Evolutionary conservation across 2,329 filamentous ascomycete genomes (phyloP), one percentile per base, ranked within the genome.

Genomic region (Chrysoporthe puriensis): DNA sequence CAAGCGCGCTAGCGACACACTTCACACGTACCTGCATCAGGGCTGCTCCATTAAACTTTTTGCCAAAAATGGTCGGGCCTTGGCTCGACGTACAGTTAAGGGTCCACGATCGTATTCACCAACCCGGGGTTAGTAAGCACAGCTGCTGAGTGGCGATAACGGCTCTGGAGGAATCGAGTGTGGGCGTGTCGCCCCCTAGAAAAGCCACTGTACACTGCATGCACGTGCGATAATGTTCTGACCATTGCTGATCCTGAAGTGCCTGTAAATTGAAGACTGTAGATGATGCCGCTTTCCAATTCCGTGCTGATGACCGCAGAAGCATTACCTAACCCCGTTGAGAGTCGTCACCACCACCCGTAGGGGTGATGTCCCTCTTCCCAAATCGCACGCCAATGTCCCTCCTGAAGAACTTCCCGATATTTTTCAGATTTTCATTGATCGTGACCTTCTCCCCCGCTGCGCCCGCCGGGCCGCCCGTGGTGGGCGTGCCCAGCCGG

Each of bases 351-450:
- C 54, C 48, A 14, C 61, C 70, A n/a, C 75, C 75, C 6, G 76
- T 78, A 7, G 77, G 76, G 65, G 77, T 79, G 18, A 76, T 79
- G 66, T 86, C 85, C 63, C 86, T 79, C 79, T 87, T 89, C 59
- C 91, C 91, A 77, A 94, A 94, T 71, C 91, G 82, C 13, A 87
- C 88, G 42, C 92, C 91, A 71, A 95, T 90, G 81, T 97, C 95
- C 71, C 95, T 84, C 70, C 91, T 89, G 82, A 98, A 98, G 81
- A 98, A 97, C 80, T 97, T 97, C 34, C 95, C 95, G 79, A 99
- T 92, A 77, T 93, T 97, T 81, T 93, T 94, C 79, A 98, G 77
- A 79, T 97, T 97, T 79, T 97, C 94, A 76, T 97, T 97, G 71
- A 97, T 87, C 63, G 91, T 93, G 8, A 87, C 88, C 74, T 90